These are phyloP conservation scores for Papiliotrema nemorosa DNA, from an alignment of 1,284 basidiomycete species.

Conservation along the genomic window DNA sequence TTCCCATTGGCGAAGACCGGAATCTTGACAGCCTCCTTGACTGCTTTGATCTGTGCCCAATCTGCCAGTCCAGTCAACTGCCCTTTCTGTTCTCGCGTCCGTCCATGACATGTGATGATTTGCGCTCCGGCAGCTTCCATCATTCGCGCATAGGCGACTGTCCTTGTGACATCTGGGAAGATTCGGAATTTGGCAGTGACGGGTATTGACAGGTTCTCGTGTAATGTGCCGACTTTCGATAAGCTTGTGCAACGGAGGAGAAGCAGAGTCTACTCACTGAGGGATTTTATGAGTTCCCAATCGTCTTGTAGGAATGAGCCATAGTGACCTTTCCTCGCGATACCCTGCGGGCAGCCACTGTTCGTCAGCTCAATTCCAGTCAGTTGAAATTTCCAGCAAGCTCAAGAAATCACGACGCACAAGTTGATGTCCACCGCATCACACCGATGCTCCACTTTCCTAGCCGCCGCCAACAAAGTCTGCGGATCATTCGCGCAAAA, in stretches of 20 bases:
- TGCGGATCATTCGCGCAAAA: conserved; percentile 90
- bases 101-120: conserved; percentile 89
- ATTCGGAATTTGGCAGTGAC: conserved; percentile 96
- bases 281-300: conserved; percentile 75
- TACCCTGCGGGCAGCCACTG: conserved; percentile 88
- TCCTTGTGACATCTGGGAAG: conserved; percentile 79
- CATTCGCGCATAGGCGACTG: conserved; percentile 90
- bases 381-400: no score
- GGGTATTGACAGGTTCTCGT: conserved; percentile 76
- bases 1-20: conserved; percentile 99
- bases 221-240: conserved; percentile 70
- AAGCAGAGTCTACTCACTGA: conserved; percentile 60
- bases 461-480: conserved; percentile 69
- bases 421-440: conserved; percentile 95
- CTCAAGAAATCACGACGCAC: conserved; percentile 15
- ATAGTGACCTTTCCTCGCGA: conserved; percentile 81
- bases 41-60: conserved; percentile 76
- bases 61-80: conserved; percentile 73
- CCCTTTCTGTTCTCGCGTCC: conserved; percentile 86
- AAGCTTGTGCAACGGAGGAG: not conserved
- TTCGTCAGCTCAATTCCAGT: not conserved
- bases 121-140: conserved; percentile 92
- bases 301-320: conserved; percentile 92
- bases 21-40: conserved; percentile 80
- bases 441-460: conserved; percentile 67